phyloP scores from a whole-genome alignment of 129 eudicot genomes.

The Saussurea involucrata region DNA sequence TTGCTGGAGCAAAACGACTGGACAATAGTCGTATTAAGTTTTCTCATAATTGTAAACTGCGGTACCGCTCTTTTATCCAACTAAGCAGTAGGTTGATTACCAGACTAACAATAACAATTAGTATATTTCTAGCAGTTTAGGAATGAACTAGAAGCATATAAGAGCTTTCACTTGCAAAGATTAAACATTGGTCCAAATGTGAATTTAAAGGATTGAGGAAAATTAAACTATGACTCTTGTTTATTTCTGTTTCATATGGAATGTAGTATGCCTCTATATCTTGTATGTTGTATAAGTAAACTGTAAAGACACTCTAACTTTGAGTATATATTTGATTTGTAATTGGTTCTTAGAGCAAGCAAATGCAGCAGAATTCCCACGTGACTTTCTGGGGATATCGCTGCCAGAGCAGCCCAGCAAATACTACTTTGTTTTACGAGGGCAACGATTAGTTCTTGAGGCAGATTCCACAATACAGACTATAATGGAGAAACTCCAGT shows the following conservation, averaged over 20 bases:
- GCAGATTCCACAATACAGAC: slow-evolving; percentile 77
- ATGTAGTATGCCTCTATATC: neutral
- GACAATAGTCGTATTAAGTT: neutral
- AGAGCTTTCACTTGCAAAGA: neutral
- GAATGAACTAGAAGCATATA: neutral
- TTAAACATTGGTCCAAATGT: neutral
- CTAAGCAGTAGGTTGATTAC: neutral
- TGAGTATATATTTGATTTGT: neutral
- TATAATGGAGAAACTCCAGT: slow-evolving; percentile 90
- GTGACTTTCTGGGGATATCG: slow-evolving; percentile 80
- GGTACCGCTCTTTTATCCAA: neutral
- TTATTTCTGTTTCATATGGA: neutral
- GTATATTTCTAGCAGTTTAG: neutral
- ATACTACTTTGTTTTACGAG: slow-evolving; percentile 73
- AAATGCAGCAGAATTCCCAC: slow-evolving; percentile 63
- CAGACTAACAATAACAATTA: neutral
- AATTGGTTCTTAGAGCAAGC: slow-evolving; percentile 53
- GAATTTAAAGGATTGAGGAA: neutral
- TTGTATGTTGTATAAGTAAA: neutral
- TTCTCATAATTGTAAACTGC: neutral
- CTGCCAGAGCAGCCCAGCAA: slow-evolving; percentile 81
- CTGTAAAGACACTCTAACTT: neutral
- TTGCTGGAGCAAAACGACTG: neutral
- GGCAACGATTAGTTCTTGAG: slow-evolving; percentile 70
- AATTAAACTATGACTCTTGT: neutral